A percentile compares a stretch with the other conserved stretches of the same genome.
phyloP scores from a whole-genome alignment of 495 filamentous ascomycete genomes.

The Lasiosphaeriaceae sp. region DNA sequence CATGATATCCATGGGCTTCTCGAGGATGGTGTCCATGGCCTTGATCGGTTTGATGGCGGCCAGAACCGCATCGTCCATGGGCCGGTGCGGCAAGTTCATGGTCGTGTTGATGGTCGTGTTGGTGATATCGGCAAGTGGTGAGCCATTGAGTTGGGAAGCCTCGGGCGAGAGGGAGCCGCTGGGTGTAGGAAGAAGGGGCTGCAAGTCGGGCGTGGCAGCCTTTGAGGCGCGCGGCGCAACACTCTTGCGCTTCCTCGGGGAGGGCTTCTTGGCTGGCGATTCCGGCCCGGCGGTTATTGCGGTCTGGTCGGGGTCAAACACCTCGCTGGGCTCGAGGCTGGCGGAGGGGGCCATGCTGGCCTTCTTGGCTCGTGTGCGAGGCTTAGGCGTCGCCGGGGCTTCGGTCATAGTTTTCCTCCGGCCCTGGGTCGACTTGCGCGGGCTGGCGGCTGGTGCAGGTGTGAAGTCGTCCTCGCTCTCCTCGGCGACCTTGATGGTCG shows the following conservation, averaged over 20 bases:
- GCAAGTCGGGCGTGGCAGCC: slow-evolving; percentile 48
- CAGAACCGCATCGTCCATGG: slow-evolving; percentile 35
- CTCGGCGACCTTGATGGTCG: slow-evolving; percentile 53
- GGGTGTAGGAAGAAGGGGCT: slow-evolving; percentile 45
- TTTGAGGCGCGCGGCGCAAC: slow-evolving; percentile 49
- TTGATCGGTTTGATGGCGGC: slow-evolving; percentile 61
- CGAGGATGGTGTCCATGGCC: slow-evolving; percentile 67
- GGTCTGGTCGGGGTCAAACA: slow-evolving; percentile 56
- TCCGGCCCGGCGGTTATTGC: slow-evolving; percentile 39
- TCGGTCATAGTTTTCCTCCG: slow-evolving; percentile 50
- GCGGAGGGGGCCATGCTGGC: slow-evolving; percentile 18
- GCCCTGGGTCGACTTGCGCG: slow-evolving; percentile 44
- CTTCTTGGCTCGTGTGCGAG: slow-evolving; percentile 35
- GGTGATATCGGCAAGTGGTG: slow-evolving; percentile 77
- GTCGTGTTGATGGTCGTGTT: slow-evolving; percentile 61
- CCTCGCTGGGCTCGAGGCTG: slow-evolving; percentile 55
- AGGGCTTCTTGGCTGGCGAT: slow-evolving; percentile 55
- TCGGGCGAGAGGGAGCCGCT: slow-evolving; percentile 41
- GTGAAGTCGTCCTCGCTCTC: slow-evolving; percentile 76
- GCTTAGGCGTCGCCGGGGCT: slow-evolving; percentile 20
- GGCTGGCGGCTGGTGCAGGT: slow-evolving; percentile 55
- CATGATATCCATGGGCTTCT: slow-evolving; percentile 92
- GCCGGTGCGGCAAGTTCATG: slow-evolving; percentile 47
- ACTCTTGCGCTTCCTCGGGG: slow-evolving; percentile 67
- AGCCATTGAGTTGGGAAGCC: slow-evolving; percentile 44